These are phyloP conservation scores for Axilococcus clingmanii DNA, from an alignment of 139 green algal species.

Conservation along the genomic window DNA sequence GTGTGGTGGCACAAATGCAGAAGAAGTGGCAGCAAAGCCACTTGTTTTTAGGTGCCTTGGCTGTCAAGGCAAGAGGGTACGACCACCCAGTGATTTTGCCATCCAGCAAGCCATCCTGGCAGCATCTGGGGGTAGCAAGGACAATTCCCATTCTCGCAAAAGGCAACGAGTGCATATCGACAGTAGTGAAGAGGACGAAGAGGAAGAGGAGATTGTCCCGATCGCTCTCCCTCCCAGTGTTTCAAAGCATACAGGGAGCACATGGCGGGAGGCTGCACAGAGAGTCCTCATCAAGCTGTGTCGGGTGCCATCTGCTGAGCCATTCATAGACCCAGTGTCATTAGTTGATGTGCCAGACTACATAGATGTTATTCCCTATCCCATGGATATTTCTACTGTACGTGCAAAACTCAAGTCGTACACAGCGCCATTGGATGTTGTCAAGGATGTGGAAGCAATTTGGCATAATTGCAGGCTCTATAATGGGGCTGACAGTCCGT, in stretches of 20 bases:
- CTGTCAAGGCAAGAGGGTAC: conserved; percentile 23
- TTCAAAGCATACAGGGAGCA: conserved; percentile 2
- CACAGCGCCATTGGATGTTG: conserved; percentile 2
- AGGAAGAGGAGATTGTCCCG: background rate
- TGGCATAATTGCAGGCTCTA: conserved; percentile 6
- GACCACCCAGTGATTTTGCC: conserved; percentile 16
- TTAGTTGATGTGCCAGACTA: conserved; percentile 10
- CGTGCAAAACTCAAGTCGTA: background rate
- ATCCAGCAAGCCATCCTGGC: conserved; percentile 18
- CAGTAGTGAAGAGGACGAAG: background rate
- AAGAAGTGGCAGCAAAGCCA: conserved; percentile 11
- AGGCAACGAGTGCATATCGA: background rate
- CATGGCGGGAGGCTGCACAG: conserved; percentile 12
- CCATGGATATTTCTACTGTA: conserved; percentile 11
- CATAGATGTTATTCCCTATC: background rate
- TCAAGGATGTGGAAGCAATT: conserved; percentile 1
- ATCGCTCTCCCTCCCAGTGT: no score
- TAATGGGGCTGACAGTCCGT: conserved; percentile 4
- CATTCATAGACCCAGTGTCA: conserved; percentile 20
- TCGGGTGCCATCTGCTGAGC: conserved; percentile 7
- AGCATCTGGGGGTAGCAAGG: conserved; percentile 1
- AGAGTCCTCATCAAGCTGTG: conserved; percentile 15
- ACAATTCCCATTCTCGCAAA: background rate
- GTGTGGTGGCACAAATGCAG: conserved; percentile 26
- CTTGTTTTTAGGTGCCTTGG: background rate